Base-by-base conservation (phyloP, 345 rosid species). In the Jatropha curcas region DNA sequence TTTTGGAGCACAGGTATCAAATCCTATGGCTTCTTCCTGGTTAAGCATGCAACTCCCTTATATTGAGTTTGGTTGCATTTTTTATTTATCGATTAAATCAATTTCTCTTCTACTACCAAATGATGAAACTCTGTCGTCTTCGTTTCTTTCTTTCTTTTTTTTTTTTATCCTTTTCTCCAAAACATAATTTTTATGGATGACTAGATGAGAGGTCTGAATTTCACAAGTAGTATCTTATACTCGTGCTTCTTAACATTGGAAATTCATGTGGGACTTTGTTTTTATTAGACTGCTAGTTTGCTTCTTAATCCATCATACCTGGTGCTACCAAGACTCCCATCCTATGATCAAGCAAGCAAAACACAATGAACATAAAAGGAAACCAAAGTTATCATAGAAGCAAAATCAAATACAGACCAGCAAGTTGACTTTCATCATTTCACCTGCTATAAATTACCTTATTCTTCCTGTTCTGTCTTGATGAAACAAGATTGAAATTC, bases 1-100 rank as follows among this genome's bases (percentile, higher is more conserved):
- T 85, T 95, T 90, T 85, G 99, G 99, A 71, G 88, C 99, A 50
- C 98, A 95, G 97, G 99, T 93, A 83, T 53, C 11, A 58, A 22
- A 37, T 31, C 28, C 34, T 12, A 33, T 77, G 7, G 61, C 22
- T 68, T 52, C 20, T 71, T 22, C 56, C 55, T 30, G 45, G 59
- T 35, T 45, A 35, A 33, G 14, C 28, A 27, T 71, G 55, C 45
- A 30, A 14, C 22, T 62, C 31, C 51, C 10, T 14, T 52, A 3
- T 20, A 45, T 61, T 70, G 46, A 57, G 17, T 45, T 31, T 56
- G 7, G 12, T 73, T 46, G 55, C 6, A 16, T 55, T 6, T 12
- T 55, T 34, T 13, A 46, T 71, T 31, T 34, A 17, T 50, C 9
- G 61, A 31, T 33, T 14, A 41, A 71, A 17, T 60, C 2, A 4